Evolutionary conservation across 164 flowering plant genomes (phyloP), one percentile per base, ranked within the genome.

Genomic region (Vitis riparia): DNA sequence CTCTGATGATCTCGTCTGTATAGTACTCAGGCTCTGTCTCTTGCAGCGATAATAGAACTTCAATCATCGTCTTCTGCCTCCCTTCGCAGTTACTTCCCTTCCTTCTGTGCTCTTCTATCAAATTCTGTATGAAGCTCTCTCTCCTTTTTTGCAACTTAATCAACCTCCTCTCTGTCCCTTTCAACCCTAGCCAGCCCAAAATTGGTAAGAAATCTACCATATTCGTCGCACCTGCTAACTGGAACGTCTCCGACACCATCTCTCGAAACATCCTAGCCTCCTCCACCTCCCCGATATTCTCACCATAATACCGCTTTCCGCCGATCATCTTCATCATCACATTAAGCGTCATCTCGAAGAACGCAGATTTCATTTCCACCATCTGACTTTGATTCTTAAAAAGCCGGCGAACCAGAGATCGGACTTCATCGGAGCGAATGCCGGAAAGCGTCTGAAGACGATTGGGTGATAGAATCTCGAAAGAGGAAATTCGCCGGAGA

Each of bases 311-410:
- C 53, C 82, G 66, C 75, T 84, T 83, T 48, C 91, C 89, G 2
- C 78, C 80, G 1, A 88, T 79, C 87, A 86, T 84, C 73, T 79
- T 79, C 86, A 79, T 84, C 75, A 86, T 69, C 1, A 77, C 63
- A 16, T 88, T 88, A 19, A 80, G 61, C 14, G 77, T 76, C 62
- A 86, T 37, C 55, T 79, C 86, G 13, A 72, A 75, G 8, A 88
- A 58, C 62, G 15, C 15, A 8, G 76, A 27, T 51, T 77, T 79
- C 79, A 86, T 67, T 1, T 81, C 81, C 70, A 82, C 80, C 4
- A 17, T 29, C 70, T 51, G 44, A 57, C 19, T 62, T 37, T 37
- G 10, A n/a, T 8, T 44, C 17, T n/a, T 51, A 9, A 13, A 16
- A 0, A 83, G 74, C 29, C 62, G 55, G 8, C 48, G 52, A 7